Conservation (phyloP, 176 grass and related monocot species). For the Panicum miliaceum region DNA sequence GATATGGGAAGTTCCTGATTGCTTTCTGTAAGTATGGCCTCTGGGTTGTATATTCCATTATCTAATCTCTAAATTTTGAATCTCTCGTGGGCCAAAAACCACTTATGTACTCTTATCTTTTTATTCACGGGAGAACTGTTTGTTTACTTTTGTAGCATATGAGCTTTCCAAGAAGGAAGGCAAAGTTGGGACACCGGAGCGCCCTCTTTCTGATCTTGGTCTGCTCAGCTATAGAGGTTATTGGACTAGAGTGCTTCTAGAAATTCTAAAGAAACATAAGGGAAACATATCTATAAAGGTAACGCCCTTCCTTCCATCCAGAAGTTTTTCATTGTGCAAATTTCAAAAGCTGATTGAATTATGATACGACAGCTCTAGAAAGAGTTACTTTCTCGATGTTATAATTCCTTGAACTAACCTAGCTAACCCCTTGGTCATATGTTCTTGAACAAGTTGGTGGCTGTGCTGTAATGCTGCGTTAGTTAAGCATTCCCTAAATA, state of each 20-base stretch:
- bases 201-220: constrained; percentile 96
- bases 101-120: constrained; percentile 11
- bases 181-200: constrained; percentile 96
- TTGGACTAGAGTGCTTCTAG: constrained; percentile 96
- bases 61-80: constrained; percentile 15
- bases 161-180: constrained; percentile 99
- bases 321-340: not conserved
- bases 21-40: constrained; percentile 81
- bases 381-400: not conserved
- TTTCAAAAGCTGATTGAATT: constrained; percentile 13
- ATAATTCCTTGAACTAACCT: not conserved
- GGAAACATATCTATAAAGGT: constrained; percentile 99
- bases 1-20: constrained; percentile 98
- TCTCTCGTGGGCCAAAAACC: constrained; percentile 2
- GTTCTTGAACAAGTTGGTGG: not conserved
- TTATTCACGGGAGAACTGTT: constrained; percentile 21
- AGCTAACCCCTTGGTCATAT: not conserved
- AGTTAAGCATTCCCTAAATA: not conserved
- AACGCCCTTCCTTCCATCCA: constrained; percentile 12
- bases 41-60: constrained; percentile 13
- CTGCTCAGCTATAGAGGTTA: constrained; percentile 90
- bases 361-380: not conserved
- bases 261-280: constrained; percentile 98
- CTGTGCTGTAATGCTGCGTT: not conserved
- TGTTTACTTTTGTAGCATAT: constrained; percentile 69